phyloP scores from a whole-genome alignment of 106 monocot species.

The Allium fistulosum region DNA sequence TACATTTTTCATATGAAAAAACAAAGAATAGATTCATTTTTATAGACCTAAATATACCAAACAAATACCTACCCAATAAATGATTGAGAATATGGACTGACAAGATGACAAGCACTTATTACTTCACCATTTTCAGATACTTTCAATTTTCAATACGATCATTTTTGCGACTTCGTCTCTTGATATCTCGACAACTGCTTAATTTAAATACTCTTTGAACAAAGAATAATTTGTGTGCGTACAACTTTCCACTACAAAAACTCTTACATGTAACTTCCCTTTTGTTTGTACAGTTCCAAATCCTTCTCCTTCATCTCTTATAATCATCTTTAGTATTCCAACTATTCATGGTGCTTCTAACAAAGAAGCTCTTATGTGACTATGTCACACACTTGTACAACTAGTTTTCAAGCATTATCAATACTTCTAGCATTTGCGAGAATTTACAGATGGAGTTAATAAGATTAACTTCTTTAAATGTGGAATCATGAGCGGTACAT shows the following conservation, averaged over 20 bases:
- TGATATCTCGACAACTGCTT: conserved; percentile 72
- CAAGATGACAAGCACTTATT: conserved; percentile 74
- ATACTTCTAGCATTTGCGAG: conserved; percentile 44
- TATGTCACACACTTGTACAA: conserved; percentile 70
- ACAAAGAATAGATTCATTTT: too few species aligned
- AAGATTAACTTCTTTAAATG: not conserved
- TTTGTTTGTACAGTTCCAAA: conserved; percentile 37
- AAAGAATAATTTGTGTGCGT: conserved; percentile 48
- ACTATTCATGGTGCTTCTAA: conserved; percentile 91
- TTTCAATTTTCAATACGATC: conserved; percentile 30
- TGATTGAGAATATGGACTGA: conserved; percentile 32
- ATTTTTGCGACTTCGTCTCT: conserved; percentile 67
- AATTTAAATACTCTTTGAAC: conserved; percentile 81
- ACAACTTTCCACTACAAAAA: conserved; percentile 76
- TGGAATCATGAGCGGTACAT: too few species aligned
- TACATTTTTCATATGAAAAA: too few species aligned
- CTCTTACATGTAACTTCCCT: conserved; percentile 35
- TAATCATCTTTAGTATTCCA: conserved; percentile 88
- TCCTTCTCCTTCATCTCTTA: conserved; percentile 69
- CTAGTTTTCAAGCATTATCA: conserved; percentile 57
- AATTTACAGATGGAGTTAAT: too few species aligned
- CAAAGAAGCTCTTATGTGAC: conserved; percentile 75
- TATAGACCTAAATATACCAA: too few species aligned
- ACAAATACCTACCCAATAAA: conserved; percentile 4
- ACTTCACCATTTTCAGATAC: conserved; percentile 70